Evolutionary conservation across 768 basidiomycete genomes (phyloP).

Genomic region (Podaxis sp.): DNA sequence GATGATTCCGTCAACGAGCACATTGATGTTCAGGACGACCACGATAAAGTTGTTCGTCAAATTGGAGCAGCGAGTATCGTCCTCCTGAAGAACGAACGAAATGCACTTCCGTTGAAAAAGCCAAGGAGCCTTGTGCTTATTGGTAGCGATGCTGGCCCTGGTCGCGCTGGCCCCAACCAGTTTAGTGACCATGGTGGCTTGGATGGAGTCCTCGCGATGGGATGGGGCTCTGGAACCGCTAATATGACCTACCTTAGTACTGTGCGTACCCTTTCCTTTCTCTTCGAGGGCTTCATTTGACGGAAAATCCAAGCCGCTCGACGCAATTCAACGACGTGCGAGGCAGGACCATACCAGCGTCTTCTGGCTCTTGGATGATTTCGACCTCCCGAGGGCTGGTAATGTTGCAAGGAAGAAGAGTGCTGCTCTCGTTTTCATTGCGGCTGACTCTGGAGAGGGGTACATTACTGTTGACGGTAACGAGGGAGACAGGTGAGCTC

Average conservation of each 20-base stretch:
- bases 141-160: slow-evolving; percentile 67
- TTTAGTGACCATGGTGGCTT: slow-evolving; percentile 63
- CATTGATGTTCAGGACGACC: slow-evolving; percentile 70
- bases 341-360: slow-evolving; percentile 63
- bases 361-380: slow-evolving; percentile 72
- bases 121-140: slow-evolving; percentile 60
- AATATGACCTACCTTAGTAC: slow-evolving; percentile 80
- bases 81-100: slow-evolving; percentile 68
- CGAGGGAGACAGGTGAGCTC: slow-evolving; percentile 61
- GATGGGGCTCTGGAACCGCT: slow-evolving; percentile 88
- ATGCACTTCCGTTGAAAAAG: slow-evolving; percentile 57
- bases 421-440: slow-evolving; percentile 79
- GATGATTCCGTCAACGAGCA: slow-evolving; percentile 56
- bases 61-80: slow-evolving; percentile 76
- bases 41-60: slow-evolving; percentile 64
- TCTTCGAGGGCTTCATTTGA: not conserved
- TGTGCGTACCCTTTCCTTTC: slow-evolving; percentile 35
- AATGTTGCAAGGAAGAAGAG: slow-evolving; percentile 49
- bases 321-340: slow-evolving; percentile 77
- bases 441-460: slow-evolving; percentile 81
- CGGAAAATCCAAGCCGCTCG: slow-evolving; percentile 52
- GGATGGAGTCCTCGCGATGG: slow-evolving; percentile 81
- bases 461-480: slow-evolving; percentile 83
- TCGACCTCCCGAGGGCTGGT: slow-evolving; percentile 51
- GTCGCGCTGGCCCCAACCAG: slow-evolving; percentile 66